Percentiles rank a stretch among this genome's conserved stretches.
phyloP scores from a whole-genome alignment of 2,329 filamentous ascomycete species.

The Alternaria infectoria region DNA sequence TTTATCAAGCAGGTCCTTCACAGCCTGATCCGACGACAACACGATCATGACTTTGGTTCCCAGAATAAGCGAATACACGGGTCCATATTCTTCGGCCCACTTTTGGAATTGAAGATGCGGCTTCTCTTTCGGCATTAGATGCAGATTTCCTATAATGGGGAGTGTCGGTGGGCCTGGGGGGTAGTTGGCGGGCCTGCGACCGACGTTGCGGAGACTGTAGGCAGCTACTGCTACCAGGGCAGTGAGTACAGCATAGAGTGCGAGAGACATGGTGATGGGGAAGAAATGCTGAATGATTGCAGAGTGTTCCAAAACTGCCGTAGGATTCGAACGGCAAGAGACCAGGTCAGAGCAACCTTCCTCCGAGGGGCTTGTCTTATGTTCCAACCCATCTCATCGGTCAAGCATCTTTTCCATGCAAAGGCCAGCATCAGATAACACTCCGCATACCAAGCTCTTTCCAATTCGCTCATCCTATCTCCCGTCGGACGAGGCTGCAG shows the following conservation, averaged over 20 bases:
- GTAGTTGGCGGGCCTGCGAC: conserved; percentile 44
- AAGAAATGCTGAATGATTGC: neutral
- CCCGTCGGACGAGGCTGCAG: neutral
- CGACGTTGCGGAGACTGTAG: conserved; percentile 19
- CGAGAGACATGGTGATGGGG: conserved; percentile 1
- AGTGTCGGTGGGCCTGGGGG: conserved; percentile 61
- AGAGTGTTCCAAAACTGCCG: neutral
- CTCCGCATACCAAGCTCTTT: neutral
- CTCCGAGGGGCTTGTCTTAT: neutral
- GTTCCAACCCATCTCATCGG: neutral
- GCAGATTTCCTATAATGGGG: conserved; percentile 60
- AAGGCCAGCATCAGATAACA: neutral
- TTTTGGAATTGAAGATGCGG: conserved; percentile 57
- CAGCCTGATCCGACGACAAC: conserved; percentile 52
- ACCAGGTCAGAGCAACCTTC: neutral
- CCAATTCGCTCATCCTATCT: neutral
- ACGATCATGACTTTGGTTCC: conserved; percentile 58
- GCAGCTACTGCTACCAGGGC: neutral
- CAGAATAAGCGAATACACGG: conserved; percentile 59
- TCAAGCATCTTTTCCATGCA: neutral
- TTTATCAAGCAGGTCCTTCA: conserved; percentile 62
- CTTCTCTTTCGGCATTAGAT: conserved; percentile 54
- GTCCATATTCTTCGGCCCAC: conserved; percentile 61
- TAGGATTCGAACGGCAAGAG: neutral
- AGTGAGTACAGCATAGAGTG: neutral